Conservation (phyloP, 768 basidiomycete species). For the Trametes meyenii region DNA sequence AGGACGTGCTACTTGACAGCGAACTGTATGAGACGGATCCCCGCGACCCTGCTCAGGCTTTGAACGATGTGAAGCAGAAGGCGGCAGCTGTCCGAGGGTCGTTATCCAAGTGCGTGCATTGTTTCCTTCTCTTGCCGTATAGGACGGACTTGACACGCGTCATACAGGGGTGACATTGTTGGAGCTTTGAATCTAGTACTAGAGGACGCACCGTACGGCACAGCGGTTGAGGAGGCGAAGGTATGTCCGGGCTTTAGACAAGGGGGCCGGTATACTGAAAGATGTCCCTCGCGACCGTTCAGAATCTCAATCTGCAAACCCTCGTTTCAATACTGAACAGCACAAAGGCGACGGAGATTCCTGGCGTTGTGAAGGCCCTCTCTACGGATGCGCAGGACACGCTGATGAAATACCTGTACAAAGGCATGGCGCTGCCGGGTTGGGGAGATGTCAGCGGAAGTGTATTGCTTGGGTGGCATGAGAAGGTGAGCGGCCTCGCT, state of each 20-base stretch:
- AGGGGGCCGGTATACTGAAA: not conserved
- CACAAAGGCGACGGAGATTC: slow-evolving; percentile 88
- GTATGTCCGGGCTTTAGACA: slow-evolving; percentile 43
- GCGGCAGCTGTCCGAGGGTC: slow-evolving; percentile 69
- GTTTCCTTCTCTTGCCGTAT: not conserved
- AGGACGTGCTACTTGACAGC: slow-evolving; percentile 81
- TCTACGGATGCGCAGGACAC: slow-evolving; percentile 81
- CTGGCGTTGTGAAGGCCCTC: slow-evolving; percentile 70
- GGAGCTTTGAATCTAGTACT: slow-evolving; percentile 74
- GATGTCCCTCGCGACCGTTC: not conserved
- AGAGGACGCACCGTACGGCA: slow-evolving; percentile 86
- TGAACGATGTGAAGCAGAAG: slow-evolving; percentile 78
- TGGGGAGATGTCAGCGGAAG: slow-evolving; percentile 67
- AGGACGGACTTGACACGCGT: not conserved
- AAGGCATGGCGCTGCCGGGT: slow-evolving; percentile 80
- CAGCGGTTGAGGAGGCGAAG: slow-evolving; percentile 87
- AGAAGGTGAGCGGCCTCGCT: slow-evolving; percentile 66
- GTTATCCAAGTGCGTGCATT: slow-evolving; percentile 65
- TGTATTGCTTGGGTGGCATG: slow-evolving; percentile 88
- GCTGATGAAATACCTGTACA: slow-evolving; percentile 98
- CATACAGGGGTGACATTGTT: slow-evolving; percentile 68
- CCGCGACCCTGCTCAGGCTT: slow-evolving; percentile 69
- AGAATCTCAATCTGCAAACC: slow-evolving; percentile 80
- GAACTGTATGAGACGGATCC: slow-evolving; percentile 90
- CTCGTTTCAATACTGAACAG: slow-evolving; percentile 91